These are phyloP conservation scores for Wickerhamomyces ciferrii DNA, from an alignment of 805 yeast species.

Conservation along the genomic window DNA sequence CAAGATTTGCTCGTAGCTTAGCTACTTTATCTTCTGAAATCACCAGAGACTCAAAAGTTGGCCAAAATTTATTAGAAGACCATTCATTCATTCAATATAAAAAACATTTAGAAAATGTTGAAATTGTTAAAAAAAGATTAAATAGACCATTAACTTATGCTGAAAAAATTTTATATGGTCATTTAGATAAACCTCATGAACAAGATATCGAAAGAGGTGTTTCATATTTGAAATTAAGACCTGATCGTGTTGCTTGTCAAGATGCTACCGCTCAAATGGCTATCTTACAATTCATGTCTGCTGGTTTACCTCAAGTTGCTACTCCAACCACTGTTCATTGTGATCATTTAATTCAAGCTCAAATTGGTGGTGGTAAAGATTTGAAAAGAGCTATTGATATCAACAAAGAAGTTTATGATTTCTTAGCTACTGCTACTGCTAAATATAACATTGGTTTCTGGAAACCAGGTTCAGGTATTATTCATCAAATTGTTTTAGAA, in stretches of 20 bases:
- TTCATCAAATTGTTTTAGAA: slow-evolving; percentile 94
- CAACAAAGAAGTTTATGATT: slow-evolving; percentile 93
- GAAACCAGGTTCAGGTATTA: slow-evolving; percentile 99
- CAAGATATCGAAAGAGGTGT: slow-evolving; percentile 84
- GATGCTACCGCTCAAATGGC: slow-evolving; percentile 99
- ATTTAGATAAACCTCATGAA: slow-evolving; percentile 87
- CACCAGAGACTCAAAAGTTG: slow-evolving; percentile 67
- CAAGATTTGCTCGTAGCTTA: slow-evolving; percentile 29
- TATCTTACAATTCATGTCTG: slow-evolving; percentile 91
- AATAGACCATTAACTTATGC: slow-evolving; percentile 91
- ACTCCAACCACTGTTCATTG: slow-evolving; percentile 97
- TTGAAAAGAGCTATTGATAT: slow-evolving; percentile 80
- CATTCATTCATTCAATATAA: slow-evolving; percentile 89
- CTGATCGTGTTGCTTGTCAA: slow-evolving; percentile 98
- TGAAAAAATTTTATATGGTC: slow-evolving; percentile 92
- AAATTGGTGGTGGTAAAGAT: slow-evolving; percentile 83
- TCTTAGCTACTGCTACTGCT: slow-evolving; percentile 83
- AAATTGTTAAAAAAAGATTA: slow-evolving; percentile 76
- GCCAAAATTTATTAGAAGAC: slow-evolving; percentile 76
- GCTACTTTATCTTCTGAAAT: slow-evolving; percentile 34
- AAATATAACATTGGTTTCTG: slow-evolving; percentile 97
- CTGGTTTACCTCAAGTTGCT: slow-evolving; percentile 86
- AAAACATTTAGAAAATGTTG: slow-evolving; percentile 81
- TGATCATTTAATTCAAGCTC: slow-evolving; percentile 97
- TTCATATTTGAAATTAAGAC: slow-evolving; percentile 89